Evolutionary conservation across 2,329 filamentous ascomycete species (phyloP), one percentile per base, ranked within the genome.

Genomic region (Aspergillus udagawae): DNA sequence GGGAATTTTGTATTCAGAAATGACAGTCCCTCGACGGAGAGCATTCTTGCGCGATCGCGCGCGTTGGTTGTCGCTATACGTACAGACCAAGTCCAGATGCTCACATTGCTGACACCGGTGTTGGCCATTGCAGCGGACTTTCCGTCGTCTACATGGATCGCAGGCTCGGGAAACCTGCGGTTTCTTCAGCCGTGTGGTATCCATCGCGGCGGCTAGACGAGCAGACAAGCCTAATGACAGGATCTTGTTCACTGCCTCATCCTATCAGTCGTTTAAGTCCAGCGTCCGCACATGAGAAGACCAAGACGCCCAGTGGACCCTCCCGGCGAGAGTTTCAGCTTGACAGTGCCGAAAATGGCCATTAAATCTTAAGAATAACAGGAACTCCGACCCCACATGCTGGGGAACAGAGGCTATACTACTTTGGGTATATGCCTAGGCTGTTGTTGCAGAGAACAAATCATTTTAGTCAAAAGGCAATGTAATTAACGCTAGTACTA

Each of bases 101-200:
- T 61, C 66, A 63, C 75, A 78, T 56, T 77, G 74, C 55, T 73
- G 70, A 55, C 79, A 82, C 47, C 73, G 68, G 27, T 74, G 67
- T 55, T 76, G 68, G 32, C 79, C 78, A 61, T 80, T 79, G 64
- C 78, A 80, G 55, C 74, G 74, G 17, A 80, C 77, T 59, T 80
- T 80, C 17, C 78, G 73, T 3, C 75, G 64, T 52, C 76, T 77
- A 65, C 78, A 80, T 6, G 76, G 73, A 58, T 80, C 76, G 60
- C 78, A 80, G n/a, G 78, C 77, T 62, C 57, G 63, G 5, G 56
- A 60, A 2, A 63, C 58, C 44, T 59, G 64, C 35, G 27, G 51
- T 9, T 41, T 38, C 14, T 38, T 38, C 32, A 38, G 14, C 32
- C 5, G 32, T 5, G 32, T 38, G 32, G 32, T n/a, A 38, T 38